Percentiles rank a stretch among this genome's conserved stretches.
These are phyloP conservation scores for Phoma sp. DNA, from an alignment of 2,329 filamentous ascomycete species.

Conservation along the genomic window DNA sequence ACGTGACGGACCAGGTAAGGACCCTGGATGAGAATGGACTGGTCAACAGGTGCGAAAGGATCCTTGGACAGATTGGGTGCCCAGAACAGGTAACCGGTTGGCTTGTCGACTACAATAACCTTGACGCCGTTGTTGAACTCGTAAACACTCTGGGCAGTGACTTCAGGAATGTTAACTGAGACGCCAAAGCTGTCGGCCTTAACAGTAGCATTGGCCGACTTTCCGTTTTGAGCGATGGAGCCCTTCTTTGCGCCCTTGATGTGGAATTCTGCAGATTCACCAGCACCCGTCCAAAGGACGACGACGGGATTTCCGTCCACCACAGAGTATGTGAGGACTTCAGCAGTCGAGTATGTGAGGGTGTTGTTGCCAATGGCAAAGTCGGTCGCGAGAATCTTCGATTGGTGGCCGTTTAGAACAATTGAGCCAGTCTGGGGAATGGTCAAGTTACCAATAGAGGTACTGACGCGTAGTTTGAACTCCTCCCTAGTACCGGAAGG, in stretches of 20 bases:
- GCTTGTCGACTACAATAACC: conserved; percentile 49
- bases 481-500: conserved; percentile 59
- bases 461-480: conserved; percentile 64
- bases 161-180: conserved; percentile 41
- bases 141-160: conserved; percentile 44
- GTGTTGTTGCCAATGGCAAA: conserved; percentile 63
- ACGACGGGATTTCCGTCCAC: conserved; percentile 48
- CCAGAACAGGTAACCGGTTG: conserved; percentile 50
- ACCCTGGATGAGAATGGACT: conserved; percentile 51
- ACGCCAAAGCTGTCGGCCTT: conserved; percentile 49
- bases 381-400: conserved; percentile 68
- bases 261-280: conserved; percentile 53
- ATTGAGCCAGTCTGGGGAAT: conserved; percentile 61
- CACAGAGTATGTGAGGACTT: conserved; percentile 57
- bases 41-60: conserved; percentile 48
- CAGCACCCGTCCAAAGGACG: conserved; percentile 50
- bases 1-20: conserved; percentile 52
- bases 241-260: conserved; percentile 49
- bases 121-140: conserved; percentile 48
- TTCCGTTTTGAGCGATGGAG: conserved; percentile 49
- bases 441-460: conserved; percentile 62
- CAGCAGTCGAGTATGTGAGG: conserved; percentile 62
- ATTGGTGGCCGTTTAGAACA: conserved; percentile 66
- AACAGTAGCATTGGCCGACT: conserved; percentile 54
- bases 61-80: conserved; percentile 50